A percentile compares a stretch with the other conserved stretches of the same genome.
phyloP scores from a whole-genome alignment of 805 yeast genomes.

The Ogataea glucozyma region DNA sequence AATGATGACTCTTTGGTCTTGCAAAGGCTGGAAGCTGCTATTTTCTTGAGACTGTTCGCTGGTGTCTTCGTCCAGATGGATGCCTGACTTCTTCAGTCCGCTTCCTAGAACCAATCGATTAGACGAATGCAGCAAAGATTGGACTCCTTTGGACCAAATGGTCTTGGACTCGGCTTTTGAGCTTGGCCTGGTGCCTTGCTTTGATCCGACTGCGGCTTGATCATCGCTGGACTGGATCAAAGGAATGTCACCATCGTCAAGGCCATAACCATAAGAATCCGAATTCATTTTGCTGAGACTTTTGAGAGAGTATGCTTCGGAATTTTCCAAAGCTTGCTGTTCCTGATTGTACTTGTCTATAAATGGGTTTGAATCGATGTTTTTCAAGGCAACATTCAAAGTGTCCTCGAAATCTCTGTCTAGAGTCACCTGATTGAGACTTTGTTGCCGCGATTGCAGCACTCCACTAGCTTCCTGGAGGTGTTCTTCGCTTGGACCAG shows the following conservation, averaged over 20 bases:
- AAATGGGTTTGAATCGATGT: slow-evolving; percentile 39
- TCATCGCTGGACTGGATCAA: slow-evolving; percentile 22
- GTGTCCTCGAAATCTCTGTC: slow-evolving; percentile 66
- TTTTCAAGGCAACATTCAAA: slow-evolving; percentile 65
- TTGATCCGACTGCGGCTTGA: slow-evolving; percentile 6
- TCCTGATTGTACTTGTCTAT: slow-evolving; percentile 27
- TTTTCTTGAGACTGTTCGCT: slow-evolving; percentile 2
- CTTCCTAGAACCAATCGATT: slow-evolving; percentile 29
- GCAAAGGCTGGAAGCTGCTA: slow-evolving; percentile 8
- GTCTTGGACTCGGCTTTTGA: slow-evolving; percentile 27
- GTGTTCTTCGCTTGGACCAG: background rate
- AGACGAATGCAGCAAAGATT: slow-evolving; percentile 28
- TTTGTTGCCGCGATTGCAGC: slow-evolving; percentile 25
- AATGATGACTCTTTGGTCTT: slow-evolving; percentile 38
- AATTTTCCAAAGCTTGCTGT: slow-evolving; percentile 35
- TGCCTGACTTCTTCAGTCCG: slow-evolving; percentile 23
- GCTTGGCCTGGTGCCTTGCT: slow-evolving; percentile 17
- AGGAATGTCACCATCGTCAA: slow-evolving; percentile 29
- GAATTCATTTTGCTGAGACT: slow-evolving; percentile 34
- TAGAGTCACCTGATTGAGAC: slow-evolving; percentile 44
- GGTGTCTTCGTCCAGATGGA: slow-evolving; percentile 27
- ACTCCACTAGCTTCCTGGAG: slow-evolving; percentile 2
- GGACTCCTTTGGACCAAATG: slow-evolving; percentile 35
- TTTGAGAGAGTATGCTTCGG: slow-evolving; percentile 30
- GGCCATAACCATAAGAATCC: slow-evolving; percentile 22